Evolutionary conservation across 805 yeast genomes (phyloP).

Genomic region (Yarrowia sp.): DNA sequence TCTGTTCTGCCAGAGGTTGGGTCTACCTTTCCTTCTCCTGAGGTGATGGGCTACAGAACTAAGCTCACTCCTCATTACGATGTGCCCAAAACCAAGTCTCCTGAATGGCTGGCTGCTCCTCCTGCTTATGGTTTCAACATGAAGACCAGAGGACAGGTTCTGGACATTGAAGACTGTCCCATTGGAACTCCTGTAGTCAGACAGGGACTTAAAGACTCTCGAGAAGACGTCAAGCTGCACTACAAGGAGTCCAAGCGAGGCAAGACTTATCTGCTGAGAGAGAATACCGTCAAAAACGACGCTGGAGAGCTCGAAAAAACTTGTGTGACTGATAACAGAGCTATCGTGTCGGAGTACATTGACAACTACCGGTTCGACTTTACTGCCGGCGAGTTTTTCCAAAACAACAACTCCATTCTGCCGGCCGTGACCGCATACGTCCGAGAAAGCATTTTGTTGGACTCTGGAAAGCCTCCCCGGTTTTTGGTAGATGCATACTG

Average conservation of each 20-base stretch:
- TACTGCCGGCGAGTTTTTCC: slow-evolving; percentile 95
- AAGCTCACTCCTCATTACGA: slow-evolving; percentile 95
- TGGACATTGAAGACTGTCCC: slow-evolving; percentile 92
- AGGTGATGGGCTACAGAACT: slow-evolving; percentile 75
- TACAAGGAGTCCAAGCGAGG: slow-evolving; percentile 63
- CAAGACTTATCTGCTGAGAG: slow-evolving; percentile 83
- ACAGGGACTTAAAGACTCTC: slow-evolving; percentile 67
- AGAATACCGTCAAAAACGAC: slow-evolving; percentile 54
- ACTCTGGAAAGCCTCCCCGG: slow-evolving; percentile 45
- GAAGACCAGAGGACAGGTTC: slow-evolving; percentile 63
- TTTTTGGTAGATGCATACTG: slow-evolving; percentile 92
- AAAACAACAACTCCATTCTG: slow-evolving; percentile 87
- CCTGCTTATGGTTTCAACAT: slow-evolving; percentile 90
- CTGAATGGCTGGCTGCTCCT: slow-evolving; percentile 39
- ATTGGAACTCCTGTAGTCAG: slow-evolving; percentile 83
- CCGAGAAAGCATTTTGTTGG: slow-evolving; percentile 57
- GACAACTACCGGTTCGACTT: slow-evolving; percentile 66
- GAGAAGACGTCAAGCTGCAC: slow-evolving; percentile 52
- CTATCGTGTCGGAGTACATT: slow-evolving; percentile 77
- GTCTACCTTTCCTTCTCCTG: slow-evolving; percentile 72
- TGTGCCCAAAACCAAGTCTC: slow-evolving; percentile 54
- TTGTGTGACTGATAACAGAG: slow-evolving; percentile 76
- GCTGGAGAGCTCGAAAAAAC: slow-evolving; percentile 43
- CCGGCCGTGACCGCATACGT: slow-evolving; percentile 84
- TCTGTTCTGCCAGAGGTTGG: slow-evolving; percentile 53